Conservation (phyloP, 192 early-diverging fungal species). For the Funneliformis geosporum region DNA sequence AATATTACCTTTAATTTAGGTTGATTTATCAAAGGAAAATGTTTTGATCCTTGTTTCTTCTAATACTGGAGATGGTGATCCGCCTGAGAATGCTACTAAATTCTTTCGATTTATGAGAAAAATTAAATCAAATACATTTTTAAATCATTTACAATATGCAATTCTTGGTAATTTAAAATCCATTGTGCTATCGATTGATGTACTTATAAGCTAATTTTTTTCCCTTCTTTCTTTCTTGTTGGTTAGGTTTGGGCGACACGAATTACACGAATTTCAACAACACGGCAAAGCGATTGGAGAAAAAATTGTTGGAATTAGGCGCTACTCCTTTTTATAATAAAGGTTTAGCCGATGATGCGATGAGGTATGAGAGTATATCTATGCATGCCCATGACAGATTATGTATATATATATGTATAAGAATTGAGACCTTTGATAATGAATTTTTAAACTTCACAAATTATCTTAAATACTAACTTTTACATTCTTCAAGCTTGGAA, state of each 20-base stretch:
- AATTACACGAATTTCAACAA: constrained; percentile 95
- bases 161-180: constrained; percentile 40
- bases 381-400: too few species aligned
- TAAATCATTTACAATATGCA: constrained; percentile 50
- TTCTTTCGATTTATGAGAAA: constrained; percentile 85
- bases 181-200: background rate
- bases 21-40: constrained; percentile 48
- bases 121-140: constrained; percentile 64
- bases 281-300: constrained; percentile 78
- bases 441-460: constrained; percentile 1
- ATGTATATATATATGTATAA: too few species aligned
- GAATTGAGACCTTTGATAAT: too few species aligned
- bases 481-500: constrained; percentile 61
- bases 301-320: constrained; percentile 72
- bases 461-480: background rate
- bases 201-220: background rate
- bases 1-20: too few species aligned
- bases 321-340: constrained; percentile 72
- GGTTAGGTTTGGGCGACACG: constrained; percentile 86
- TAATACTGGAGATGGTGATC: constrained; percentile 95
- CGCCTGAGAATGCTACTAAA: constrained; percentile 90
- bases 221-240: too few species aligned
- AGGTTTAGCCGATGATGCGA: constrained; percentile 90
- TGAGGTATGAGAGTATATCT: constrained; percentile 57
- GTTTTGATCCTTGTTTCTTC: constrained; percentile 82